A percentile compares a stretch with the other conserved stretches of the same genome.
phyloP scores from a whole-genome alignment of 345 rosid species.

The Capsella bursapastoris region DNA sequence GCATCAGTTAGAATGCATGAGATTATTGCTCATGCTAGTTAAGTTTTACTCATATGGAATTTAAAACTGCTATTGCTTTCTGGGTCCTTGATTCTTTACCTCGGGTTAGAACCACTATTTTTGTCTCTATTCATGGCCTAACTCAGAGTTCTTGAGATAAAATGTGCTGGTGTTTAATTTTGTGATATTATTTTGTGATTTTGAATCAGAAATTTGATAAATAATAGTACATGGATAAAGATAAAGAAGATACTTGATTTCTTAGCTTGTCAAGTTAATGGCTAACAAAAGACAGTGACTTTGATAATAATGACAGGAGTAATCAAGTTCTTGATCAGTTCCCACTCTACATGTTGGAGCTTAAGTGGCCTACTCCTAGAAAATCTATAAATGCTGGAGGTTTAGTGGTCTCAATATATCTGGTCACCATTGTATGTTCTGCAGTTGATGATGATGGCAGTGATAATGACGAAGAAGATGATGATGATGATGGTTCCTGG shows the following conservation, averaged over 20 bases:
- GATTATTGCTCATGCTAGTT: conserved; percentile 10
- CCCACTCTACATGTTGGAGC: conserved; percentile 22
- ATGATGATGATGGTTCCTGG: conserved; percentile 52
- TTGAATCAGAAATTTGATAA: not conserved
- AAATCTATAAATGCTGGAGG: conserved; percentile 65
- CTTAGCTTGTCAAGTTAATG: conserved; percentile 15
- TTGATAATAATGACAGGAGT: conserved; percentile 29
- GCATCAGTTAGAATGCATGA: conserved; percentile 19
- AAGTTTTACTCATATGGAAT: not conserved
- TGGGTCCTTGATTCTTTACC: conserved; percentile 19
- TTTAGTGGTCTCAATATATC: conserved; percentile 29
- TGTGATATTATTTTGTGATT: not conserved
- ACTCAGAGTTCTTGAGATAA: not conserved
- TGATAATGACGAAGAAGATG: conserved; percentile 24
- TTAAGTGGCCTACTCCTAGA: conserved; percentile 57
- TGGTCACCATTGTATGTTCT: conserved; percentile 38
- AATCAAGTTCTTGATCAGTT: conserved; percentile 31
- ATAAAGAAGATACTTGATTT: conserved; percentile 18
- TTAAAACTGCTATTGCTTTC: conserved; percentile 12
- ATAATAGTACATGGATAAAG: conserved; percentile 18
- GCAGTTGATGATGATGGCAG: conserved; percentile 39
- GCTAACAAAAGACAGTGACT: conserved; percentile 23
- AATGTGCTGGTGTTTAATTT: conserved; percentile 15
- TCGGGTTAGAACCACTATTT: not conserved
- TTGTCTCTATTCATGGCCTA: not conserved